Evolutionary conservation across 768 basidiomycete genomes (phyloP), one percentile per base, ranked within the genome.

Genomic region (Suillus luteus): DNA sequence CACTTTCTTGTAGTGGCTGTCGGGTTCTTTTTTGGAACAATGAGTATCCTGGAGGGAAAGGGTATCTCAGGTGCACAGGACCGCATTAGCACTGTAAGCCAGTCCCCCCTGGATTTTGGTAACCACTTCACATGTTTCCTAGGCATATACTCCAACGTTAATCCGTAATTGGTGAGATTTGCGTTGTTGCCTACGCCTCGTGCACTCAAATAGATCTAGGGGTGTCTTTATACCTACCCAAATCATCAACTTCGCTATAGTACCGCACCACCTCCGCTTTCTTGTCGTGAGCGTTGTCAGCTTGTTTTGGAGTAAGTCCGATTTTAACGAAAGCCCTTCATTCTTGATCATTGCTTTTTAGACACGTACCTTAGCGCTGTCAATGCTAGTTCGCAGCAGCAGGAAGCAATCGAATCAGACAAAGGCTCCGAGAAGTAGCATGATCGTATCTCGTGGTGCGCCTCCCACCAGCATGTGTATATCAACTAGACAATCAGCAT

Each of bases 11-110:
- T 41, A 81, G 82, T 75, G 52, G 78, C 77, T 37, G 77, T 88
- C 49, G 81, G 76, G 40, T 78, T 81, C 61, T 88, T 88, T 76
- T 89, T 94, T 73, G 85, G 87, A 12, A 83, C 87, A 0, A 93
- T 94, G 89, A 87, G 90, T 40, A 71, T 91, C 48, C 71, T 95
- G 60, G 95, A 96, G 72, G 93, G 92, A 35, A 89, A 91, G 69
- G 82, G 78, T 76, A 73, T 71, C 61, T 78, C 69, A 67, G 85
- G 70, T 67, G 92, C 78, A 68, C 82, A 77, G 65, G 75, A 81
- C 61, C 80, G 83, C 46, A 77, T 87, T 64, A 69, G 66, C 11
- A 73, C 78, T 33, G 81, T 77, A 61, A 60, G 71, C 22, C 15
- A 62, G 22, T 6, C 6, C 7, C 49, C 41, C 33, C 0, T 27